A percentile compares a stretch with the other conserved stretches of the same genome.
Conservation (phyloP, 306 rosid species). For the Malus asiatica region DNA sequence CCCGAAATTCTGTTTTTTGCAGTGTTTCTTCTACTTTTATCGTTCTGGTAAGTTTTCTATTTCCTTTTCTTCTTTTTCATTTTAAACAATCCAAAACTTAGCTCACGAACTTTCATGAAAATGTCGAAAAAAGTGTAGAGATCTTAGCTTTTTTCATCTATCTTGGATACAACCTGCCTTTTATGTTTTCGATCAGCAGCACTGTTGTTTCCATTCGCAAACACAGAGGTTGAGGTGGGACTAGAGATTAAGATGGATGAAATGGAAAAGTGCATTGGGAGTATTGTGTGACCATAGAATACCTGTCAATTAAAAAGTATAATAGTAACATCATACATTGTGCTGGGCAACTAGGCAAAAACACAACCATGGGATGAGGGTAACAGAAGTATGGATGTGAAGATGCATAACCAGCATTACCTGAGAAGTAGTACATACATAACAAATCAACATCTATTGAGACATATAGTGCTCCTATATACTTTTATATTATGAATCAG, state of each 20-base stretch:
- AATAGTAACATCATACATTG: neutral
- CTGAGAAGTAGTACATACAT: neutral
- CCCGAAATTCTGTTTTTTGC: slow-evolving; percentile 84
- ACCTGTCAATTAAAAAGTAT: neutral
- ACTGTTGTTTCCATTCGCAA: neutral
- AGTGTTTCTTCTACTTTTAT: slow-evolving; percentile 90
- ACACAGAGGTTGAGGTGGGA: neutral
- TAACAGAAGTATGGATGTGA: neutral
- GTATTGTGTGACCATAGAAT: neutral
- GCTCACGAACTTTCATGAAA: neutral
- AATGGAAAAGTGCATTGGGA: neutral
- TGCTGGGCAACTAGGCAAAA: neutral
- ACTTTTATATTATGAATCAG: neutral
- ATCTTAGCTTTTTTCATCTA: neutral
- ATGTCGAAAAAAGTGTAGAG: neutral
- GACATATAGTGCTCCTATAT: neutral
- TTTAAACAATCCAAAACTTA: neutral
- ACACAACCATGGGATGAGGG: neutral
- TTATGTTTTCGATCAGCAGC: neutral
- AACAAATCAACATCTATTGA: neutral
- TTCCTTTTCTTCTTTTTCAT: slow-evolving; percentile 7
- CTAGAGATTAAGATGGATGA: neutral
- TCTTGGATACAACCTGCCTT: neutral
- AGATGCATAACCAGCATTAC: neutral
- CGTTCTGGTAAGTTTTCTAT: slow-evolving; percentile 78